A percentile compares a stretch with the other conserved stretches of the same genome.
Conservation (phyloP, 2,329 filamentous ascomycete species). For the Aphanocladium album region DNA sequence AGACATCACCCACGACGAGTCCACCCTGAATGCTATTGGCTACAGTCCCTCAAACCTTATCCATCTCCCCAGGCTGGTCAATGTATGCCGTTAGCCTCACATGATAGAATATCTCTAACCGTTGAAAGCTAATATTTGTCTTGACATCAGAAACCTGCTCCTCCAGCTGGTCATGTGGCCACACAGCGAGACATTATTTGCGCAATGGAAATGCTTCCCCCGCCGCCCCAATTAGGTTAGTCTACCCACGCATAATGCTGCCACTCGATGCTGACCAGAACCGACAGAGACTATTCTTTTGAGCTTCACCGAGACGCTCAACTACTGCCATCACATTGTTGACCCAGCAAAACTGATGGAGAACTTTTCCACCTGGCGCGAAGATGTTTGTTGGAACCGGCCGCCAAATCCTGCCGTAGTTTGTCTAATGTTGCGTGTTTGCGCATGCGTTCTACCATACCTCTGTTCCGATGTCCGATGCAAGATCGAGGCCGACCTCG, state of each 20-base stretch:
- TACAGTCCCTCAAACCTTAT: background rate
- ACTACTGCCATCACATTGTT: background rate
- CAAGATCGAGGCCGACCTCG: background rate
- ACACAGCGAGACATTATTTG: background rate
- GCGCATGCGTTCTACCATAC: background rate
- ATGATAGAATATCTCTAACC: background rate
- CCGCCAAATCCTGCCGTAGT: background rate
- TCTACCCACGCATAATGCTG: background rate
- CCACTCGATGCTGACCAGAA: background rate
- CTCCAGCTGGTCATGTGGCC: background rate
- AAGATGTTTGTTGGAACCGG: background rate
- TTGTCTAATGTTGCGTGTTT: background rate
- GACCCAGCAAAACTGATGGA: background rate
- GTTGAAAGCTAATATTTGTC: background rate
- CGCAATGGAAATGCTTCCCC: background rate
- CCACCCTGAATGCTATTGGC: background rate
- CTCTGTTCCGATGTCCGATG: background rate
- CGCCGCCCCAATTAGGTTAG: background rate
- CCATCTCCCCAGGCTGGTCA: background rate
- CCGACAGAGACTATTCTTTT: background rate
- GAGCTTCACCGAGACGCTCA: background rate
- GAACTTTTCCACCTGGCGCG: background rate
- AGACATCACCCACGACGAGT: background rate
- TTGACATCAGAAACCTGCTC: background rate
- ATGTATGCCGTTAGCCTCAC: background rate